These are phyloP conservation scores for Tulasnella sp. DNA, from an alignment of 768 basidiomycete species.

Conservation along the genomic window DNA sequence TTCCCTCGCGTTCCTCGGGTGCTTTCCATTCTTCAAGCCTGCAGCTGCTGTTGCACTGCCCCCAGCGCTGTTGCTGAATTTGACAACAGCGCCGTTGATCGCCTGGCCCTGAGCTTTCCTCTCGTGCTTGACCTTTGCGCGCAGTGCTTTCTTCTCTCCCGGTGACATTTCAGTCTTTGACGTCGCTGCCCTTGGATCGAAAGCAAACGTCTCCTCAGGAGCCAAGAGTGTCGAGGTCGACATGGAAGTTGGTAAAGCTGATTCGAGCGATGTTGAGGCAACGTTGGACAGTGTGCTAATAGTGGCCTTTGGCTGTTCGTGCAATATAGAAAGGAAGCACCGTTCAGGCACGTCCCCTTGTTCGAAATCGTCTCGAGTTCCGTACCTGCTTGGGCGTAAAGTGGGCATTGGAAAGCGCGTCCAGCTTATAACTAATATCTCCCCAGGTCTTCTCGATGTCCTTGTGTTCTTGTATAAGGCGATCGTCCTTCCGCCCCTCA, in stretches of 20 bases:
- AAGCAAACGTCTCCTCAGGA: constrained; percentile 82
- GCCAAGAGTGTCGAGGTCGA: constrained; percentile 75
- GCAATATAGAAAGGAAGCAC: neutral
- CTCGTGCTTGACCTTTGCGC: constrained; percentile 33
- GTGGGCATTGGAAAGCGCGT: constrained; percentile 91
- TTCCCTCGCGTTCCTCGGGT: constrained; percentile 52
- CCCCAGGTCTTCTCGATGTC: constrained; percentile 82
- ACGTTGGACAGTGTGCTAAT: constrained; percentile 81
- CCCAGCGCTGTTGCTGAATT: constrained; percentile 53
- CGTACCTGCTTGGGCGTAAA: constrained; percentile 86
- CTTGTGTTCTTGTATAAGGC: constrained; percentile 78
- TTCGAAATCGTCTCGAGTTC: neutral
- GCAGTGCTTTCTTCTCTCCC: constrained; percentile 64
- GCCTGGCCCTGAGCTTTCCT: constrained; percentile 60
- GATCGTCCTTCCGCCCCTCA: constrained; percentile 50
- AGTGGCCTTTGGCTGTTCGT: constrained; percentile 67
- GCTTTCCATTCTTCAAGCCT: constrained; percentile 32
- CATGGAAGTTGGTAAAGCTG: constrained; percentile 77
- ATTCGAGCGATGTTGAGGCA: constrained; percentile 75
- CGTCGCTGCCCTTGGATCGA: constrained; percentile 45
- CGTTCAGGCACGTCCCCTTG: constrained; percentile 4
- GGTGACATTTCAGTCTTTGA: constrained; percentile 78
- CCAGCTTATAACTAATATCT: constrained; percentile 75
- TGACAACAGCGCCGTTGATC: constrained; percentile 61
- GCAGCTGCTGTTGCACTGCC: constrained; percentile 35